phyloP scores from a whole-genome alignment of 176 grass and related monocot genomes.

The Oryza glumipatula region DNA sequence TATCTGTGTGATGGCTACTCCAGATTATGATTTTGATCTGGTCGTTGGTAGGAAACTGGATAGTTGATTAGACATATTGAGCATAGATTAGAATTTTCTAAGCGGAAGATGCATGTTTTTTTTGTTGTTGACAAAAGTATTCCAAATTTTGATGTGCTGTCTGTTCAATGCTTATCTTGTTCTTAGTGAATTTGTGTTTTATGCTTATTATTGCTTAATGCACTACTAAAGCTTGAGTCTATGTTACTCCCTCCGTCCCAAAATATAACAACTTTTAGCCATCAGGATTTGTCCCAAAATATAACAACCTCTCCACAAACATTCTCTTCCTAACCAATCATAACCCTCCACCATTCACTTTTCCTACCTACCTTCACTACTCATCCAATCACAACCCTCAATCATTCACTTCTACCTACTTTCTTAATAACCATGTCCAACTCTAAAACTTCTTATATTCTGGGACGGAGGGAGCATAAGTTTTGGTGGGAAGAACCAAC shows the following conservation, averaged over 20 bases:
- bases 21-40: background rate
- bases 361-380: too few relatives aligned
- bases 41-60: background rate
- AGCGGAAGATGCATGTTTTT: background rate
- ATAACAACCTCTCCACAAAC: too few relatives aligned
- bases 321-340: too few relatives aligned
- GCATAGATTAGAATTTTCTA: background rate
- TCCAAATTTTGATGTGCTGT: background rate
- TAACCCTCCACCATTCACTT: too few relatives aligned
- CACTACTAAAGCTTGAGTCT: background rate
- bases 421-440: too few relatives aligned
- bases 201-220: background rate
- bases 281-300: too few relatives aligned
- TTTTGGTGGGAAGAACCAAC: background rate
- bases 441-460: too few relatives aligned
- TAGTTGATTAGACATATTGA: background rate
- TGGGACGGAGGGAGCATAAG: too few relatives aligned
- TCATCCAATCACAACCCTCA: too few relatives aligned
- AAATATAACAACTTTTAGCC: too few relatives aligned
- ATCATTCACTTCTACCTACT: too few relatives aligned
- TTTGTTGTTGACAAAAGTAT: background rate
- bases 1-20: background rate
- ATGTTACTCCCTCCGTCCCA: background rate
- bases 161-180: background rate
- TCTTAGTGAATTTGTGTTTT: background rate